Evolutionary conservation across 768 basidiomycete genomes (phyloP), one percentile per base, ranked within the genome.

Genomic region (Fomitopsis pulvina): DNA sequence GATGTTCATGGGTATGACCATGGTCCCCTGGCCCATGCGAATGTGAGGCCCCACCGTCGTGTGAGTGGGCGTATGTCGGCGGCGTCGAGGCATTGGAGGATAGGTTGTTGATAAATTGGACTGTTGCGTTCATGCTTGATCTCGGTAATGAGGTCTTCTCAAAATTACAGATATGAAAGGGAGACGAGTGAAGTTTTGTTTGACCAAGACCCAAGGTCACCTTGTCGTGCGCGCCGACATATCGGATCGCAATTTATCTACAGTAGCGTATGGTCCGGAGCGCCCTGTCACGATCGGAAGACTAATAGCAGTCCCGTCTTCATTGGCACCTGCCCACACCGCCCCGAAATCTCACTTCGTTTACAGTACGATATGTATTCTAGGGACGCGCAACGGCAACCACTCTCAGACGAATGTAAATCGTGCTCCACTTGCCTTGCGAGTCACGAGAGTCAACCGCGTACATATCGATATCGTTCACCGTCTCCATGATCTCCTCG

Each of bases 1-100:
- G 75, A 59, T 89, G 83, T 54, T 97, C 95, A 64, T 97, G 95
- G 0, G 92, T 92, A 60, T 97, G 95, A 3, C 94, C 94, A 61
- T 97, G 94, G 47, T 94, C 92, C 38, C 74, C 76, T 9, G 55
- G 58, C 16, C 70, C 78, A 58, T 81, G 81, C 41, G 76, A 73
- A 54, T 85, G 83, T 10, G 66, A 68, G 7, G 54, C 64, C 12
- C 61, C 70, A 39, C 60, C 67, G 47, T 71, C 79, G 61, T 90
- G 85, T 10, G 77, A 69, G 59, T 84, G 81, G 2, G 64, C 45
- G 41, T 72, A 65, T 16, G 63, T 51, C 12, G 65, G 51, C 30
- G 71, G 68, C 14, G 51, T 52, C 3, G 57, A 61, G 3, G 63
- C 50, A 7, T 64, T 53, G 11, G 73, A 57, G 37, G 73, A 68